Conservation (phyloP, 495 filamentous ascomycete genomes). For the Rhizodiscina lignyota region DNA sequence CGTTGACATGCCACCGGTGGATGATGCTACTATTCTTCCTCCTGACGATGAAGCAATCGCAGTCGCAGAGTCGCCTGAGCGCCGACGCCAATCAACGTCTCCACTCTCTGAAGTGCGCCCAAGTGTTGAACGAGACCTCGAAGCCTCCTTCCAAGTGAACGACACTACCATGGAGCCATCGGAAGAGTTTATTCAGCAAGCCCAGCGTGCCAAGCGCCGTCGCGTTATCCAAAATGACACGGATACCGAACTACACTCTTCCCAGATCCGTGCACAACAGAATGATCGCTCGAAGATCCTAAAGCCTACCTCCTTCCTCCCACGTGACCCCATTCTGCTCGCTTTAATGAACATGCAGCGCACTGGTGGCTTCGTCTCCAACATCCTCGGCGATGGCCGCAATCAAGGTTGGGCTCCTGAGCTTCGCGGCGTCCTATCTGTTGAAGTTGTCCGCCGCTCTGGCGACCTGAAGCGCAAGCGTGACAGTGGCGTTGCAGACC, state of each 20-base stretch:
- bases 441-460: slow-evolving; percentile 58
- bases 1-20: slow-evolving; percentile 43
- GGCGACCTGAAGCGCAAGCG: slow-evolving; percentile 88
- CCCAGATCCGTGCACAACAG: slow-evolving; percentile 61
- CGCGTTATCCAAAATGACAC: slow-evolving; percentile 56
- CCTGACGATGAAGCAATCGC: slow-evolving; percentile 24
- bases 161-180: slow-evolving; percentile 29
- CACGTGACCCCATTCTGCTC: slow-evolving; percentile 69
- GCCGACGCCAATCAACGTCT: slow-evolving; percentile 42
- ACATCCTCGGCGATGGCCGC: slow-evolving; percentile 59
- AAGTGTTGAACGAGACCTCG: slow-evolving; percentile 38
- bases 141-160: slow-evolving; percentile 28
- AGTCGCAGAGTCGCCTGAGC: slow-evolving; percentile 25
- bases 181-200: slow-evolving; percentile 29
- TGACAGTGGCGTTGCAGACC: slow-evolving; percentile 70
- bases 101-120: slow-evolving; percentile 44
- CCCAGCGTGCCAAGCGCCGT: slow-evolving; percentile 58
- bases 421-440: slow-evolving; percentile 65
- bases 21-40: slow-evolving; percentile 26
- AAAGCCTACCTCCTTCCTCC: slow-evolving; percentile 59
- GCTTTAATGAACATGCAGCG: slow-evolving; percentile 82
- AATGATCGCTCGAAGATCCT: slow-evolving; percentile 65
- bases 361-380: slow-evolving; percentile 72
- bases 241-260: slow-evolving; percentile 38
- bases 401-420: slow-evolving; percentile 78